Percentiles rank a stretch among this genome's conserved stretches.
These are phyloP conservation scores for Heterobasidion irregulare DNA, from an alignment of 1,284 basidiomycete genomes.

Conservation along the genomic window DNA sequence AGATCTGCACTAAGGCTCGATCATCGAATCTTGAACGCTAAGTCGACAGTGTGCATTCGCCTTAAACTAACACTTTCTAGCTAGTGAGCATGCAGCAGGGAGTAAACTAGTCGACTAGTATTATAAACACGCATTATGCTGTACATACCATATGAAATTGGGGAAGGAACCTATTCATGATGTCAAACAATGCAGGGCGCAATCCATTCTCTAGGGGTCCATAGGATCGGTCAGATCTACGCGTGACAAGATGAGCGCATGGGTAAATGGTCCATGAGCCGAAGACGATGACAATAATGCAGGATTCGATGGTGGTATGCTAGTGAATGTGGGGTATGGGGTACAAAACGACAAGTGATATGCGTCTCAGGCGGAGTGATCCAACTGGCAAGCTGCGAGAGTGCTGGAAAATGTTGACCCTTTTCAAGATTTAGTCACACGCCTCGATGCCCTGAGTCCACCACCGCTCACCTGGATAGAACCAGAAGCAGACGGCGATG, in stretches of 20 bases:
- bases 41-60: too few relatives aligned
- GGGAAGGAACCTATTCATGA: not conserved
- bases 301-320: too few relatives aligned
- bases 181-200: not conserved
- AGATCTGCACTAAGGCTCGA: too few relatives aligned
- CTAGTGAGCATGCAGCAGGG: too few relatives aligned
- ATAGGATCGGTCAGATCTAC: too few relatives aligned
- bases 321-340: not conserved
- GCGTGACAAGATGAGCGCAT: too few relatives aligned
- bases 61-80: too few relatives aligned
- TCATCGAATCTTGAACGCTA: too few relatives aligned
- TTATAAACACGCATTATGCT: not conserved
- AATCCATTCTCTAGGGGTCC: too few relatives aligned
- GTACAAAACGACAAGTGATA: not conserved
- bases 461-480: slow-evolving; percentile 35
- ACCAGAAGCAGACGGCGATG: slow-evolving; percentile 61
- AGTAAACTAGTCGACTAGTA: not conserved
- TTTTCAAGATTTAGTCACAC: not conserved
- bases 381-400: slow-evolving; percentile 23
- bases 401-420: slow-evolving; percentile 29
- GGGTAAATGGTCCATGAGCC: too few relatives aligned
- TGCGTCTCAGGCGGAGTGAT: slow-evolving; percentile 4
- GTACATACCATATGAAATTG: not conserved
- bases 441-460: not conserved
- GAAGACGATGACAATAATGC: too few relatives aligned